Evolutionary conservation across 1,284 basidiomycete species (phyloP), one percentile per base, ranked within the genome.

Genomic region (Tylopilus sp.): DNA sequence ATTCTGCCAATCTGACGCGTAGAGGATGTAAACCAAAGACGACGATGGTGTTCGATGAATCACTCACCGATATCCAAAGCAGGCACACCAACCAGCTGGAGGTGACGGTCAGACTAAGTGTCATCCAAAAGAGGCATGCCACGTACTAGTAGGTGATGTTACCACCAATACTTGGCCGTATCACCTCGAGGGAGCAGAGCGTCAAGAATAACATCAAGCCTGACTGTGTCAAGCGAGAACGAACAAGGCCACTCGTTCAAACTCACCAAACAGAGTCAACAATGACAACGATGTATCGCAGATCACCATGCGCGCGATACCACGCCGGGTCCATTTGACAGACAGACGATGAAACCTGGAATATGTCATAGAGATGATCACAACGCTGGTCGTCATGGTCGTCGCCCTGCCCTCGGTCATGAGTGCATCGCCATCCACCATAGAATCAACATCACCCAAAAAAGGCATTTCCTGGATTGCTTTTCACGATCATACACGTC

Each of bases 31-130:
- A n/a, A n/a, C n/a, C n/a, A n/a, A n/a, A n/a, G n/a, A n/a, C n/a
- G n/a, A n/a, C n/a, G n/a, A n/a, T n/a, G n/a, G n/a, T n/a, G n/a
- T n/a, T n/a, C n/a, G n/a, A n/a, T n/a, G n/a, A n/a, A n/a, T n/a
- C n/a, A 63, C 63, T 20, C 22, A 64, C 63, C 22, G 60, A 54
- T 17, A 57, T 17, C 60, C 62, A 66, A 13, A 64, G 54, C 9
- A 54, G 5, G 28, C 24, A 50, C 11, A 64, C 54, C 9, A 64
- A 42, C 62, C 64, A 64, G 28, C 64, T 64, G 26, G 28, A 2
- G 25, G 28, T 19, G 32, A 44, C 25, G 15, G 20, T 47, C 17
- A 58, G 54, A n/a, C n/a, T n/a, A n/a, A n/a, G n/a, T n/a, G n/a
- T n/a, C n/a, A n/a, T n/a, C n/a, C n/a, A n/a, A n/a, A n/a, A n/a